Conservation (phyloP, 192 early-diverging fungal genomes). For the Entomortierella chlamydospora region DNA sequence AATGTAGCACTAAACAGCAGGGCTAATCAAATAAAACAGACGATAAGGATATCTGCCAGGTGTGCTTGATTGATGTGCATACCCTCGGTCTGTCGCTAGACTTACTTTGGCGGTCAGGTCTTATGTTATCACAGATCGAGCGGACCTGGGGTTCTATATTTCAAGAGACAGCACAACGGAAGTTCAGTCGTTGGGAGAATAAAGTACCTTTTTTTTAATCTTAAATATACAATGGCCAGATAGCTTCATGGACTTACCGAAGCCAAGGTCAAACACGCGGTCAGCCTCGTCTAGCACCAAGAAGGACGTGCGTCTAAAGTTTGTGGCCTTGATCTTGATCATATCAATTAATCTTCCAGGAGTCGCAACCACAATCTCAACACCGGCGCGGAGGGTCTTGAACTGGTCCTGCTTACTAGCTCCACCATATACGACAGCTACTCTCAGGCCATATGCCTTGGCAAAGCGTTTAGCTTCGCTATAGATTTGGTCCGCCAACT, state of each 20-base stretch:
- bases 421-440: slow-evolving; percentile 82
- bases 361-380: slow-evolving; percentile 86
- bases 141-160: slow-evolving; percentile 77
- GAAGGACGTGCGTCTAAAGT: slow-evolving; percentile 81
- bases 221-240: too few relatives aligned
- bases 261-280: slow-evolving; percentile 95
- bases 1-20: slow-evolving; percentile 87
- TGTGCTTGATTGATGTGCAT: too few relatives aligned
- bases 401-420: slow-evolving; percentile 87
- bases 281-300: slow-evolving; percentile 97
- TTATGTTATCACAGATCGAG: slow-evolving; percentile 82
- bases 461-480: slow-evolving; percentile 83
- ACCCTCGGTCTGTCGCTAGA: too few relatives aligned
- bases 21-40: slow-evolving; percentile 39
- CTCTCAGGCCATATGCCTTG: slow-evolving; percentile 77
- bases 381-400: slow-evolving; percentile 77
- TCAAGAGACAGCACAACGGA: too few relatives aligned
- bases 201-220: too few relatives aligned
- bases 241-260: slow-evolving; percentile 87
- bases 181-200: not conserved
- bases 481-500: slow-evolving; percentile 84
- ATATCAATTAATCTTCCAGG: slow-evolving; percentile 91
- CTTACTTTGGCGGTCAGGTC: slow-evolving; percentile 85
- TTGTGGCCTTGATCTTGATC: slow-evolving; percentile 89
- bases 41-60: not conserved